Evolutionary conservation across 495 filamentous ascomycete species (phyloP), one percentile per base, ranked within the genome.

Genomic region (Platismatia glauca): DNA sequence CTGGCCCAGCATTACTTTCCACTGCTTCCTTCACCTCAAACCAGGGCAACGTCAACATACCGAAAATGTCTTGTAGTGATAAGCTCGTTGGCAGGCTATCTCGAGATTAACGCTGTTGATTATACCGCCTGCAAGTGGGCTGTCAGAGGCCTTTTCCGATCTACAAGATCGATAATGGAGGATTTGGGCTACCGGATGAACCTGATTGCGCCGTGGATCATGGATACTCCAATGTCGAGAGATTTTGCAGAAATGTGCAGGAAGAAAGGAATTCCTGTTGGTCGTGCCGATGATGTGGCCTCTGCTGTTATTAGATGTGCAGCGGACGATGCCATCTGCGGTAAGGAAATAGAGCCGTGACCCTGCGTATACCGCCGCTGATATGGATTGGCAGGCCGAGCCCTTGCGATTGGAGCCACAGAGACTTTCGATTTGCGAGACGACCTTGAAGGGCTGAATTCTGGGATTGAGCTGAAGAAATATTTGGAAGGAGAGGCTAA

Each of bases 91-190:
- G 72, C 69, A 8, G 69, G 66, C 4, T 74, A 72, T n/a, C 48
- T 73, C 8, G 72, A 74, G 39, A 55, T 65, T 18, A 66, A 67
- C 0, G 59, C 64, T 0, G 58, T 55, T 13, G 69, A 69, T 31
- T 74, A 74, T 33, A 61, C 67, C 20, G 66, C 69, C 0, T 67
- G 50, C 2, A 74, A 72, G 31, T 74, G 71, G 71, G 72, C 69
- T 20, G 67, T 71, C 62, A 65, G 72, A 33, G 72, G 72, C 0
- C 64, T 74, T 27, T 66, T 66, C 50, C 64, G 64, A 12, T 35
- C 60, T 0, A 55, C 33, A 4, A 56, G 64, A 55, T 52, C 60
- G 12, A 50, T 11, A 34, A 63, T 63, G 60, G 43, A 59, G 27
- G 64, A 63, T 29, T 18, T 37, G n/a, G 55, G 60, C 13, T 50